phyloP scores from a whole-genome alignment of 78 protist genomes.

The Dictyostelium citrinum region DNA sequence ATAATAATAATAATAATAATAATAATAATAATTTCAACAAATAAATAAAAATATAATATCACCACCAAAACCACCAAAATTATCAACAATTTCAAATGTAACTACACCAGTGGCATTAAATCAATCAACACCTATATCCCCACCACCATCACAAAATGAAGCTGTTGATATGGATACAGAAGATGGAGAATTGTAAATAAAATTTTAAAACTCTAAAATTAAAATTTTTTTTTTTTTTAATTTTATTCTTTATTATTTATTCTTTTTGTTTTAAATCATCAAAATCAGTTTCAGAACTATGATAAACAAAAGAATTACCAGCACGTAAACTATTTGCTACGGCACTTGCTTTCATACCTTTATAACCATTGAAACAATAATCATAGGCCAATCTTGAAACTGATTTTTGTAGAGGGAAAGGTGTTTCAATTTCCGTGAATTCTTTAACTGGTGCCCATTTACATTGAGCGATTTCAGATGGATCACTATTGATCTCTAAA shows the following conservation, averaged over 20 bases:
- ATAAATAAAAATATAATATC: neutral
- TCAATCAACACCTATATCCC: neutral
- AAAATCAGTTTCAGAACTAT: constrained; percentile 39
- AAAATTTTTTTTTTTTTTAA: no score
- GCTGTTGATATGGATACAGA: neutral
- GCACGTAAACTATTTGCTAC: constrained; percentile 41
- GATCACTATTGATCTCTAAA: constrained; percentile 41
- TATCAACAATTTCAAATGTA: neutral
- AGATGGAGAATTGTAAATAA: constrained; percentile 4
- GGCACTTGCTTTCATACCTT: constrained; percentile 39
- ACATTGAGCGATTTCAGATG: constrained; percentile 56
- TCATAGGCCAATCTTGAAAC: constrained; percentile 56
- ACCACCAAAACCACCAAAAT: neutral
- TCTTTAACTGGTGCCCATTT: constrained; percentile 64
- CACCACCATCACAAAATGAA: neutral
- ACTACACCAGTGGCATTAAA: neutral
- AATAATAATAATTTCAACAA: neutral
- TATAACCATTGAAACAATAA: constrained; percentile 59
- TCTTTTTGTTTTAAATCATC: neutral
- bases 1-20: neutral
- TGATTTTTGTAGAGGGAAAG: constrained; percentile 56
- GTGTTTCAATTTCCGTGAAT: neutral
- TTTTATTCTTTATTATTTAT: neutral
- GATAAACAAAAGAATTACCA: constrained; percentile 65
- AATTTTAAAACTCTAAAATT: neutral